Evolutionary conservation across 768 basidiomycete genomes (phyloP), one percentile per base, ranked within the genome.

Genomic region (Cystobasidium tubakii): DNA sequence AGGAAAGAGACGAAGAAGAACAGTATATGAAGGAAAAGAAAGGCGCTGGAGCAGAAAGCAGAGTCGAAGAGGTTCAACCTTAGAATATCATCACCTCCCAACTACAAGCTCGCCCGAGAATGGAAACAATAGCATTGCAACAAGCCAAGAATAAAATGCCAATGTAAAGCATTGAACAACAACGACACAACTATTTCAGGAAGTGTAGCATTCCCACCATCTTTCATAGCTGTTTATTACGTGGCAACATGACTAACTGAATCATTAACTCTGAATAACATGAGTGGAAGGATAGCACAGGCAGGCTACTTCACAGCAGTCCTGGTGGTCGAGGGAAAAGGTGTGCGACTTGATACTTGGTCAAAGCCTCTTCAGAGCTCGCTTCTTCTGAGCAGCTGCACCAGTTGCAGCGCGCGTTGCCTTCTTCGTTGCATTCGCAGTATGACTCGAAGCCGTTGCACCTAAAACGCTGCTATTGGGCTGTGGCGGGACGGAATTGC

Each of bases 351-450:
- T 27, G 39, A 36, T 3, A 65, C 25, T 6, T 12, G 7, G 33
- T 36, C 27, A 71, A 2, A 71, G 55, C 10, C 69, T 53, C 69
- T 71, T 71, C 21, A 71, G 55, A n/a, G 46, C 54, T 25, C 69
- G 9, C 54, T 71, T 71, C 39, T 71, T 71, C 36, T 36, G 36
- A 57, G 69, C 69, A 31, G 29, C 36, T 23, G 42, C 50, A 12
- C 66, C 66, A 33, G 10, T 29, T 31, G 27, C 46, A 10, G 69
- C 64, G 6, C 4, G 25, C 6, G 25, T 36, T 23, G 69, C 31
- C 34, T 71, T 71, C 69, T 71, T 71, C 1, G 27, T 44, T 54
- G 66, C 27, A 46, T 27, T 46, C 4, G 34, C 57, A 29, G 29
- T 34, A 29, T 27, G 29, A 29, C 33, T 27, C 13, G 57, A 34